A percentile compares a stretch with the other conserved stretches of the same genome.
Conservation (phyloP, 805 yeast species). For the Hanseniaspora occidentalis region DNA sequence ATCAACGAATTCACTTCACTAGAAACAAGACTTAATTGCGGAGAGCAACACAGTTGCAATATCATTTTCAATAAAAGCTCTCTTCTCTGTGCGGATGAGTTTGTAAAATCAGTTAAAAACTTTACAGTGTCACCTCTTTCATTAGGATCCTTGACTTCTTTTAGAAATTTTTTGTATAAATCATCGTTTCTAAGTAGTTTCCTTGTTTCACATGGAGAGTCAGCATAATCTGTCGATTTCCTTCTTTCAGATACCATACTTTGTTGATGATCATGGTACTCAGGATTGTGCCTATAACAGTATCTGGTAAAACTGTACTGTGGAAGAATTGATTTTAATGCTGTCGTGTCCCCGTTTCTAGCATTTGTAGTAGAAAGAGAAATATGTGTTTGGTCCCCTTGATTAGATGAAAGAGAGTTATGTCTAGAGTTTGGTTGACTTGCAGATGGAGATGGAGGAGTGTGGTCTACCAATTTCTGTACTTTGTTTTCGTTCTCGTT, state of each 20-base stretch:
- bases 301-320: conserved; percentile 48
- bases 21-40: conserved; percentile 78
- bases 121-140: neutral
- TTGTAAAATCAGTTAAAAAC: neutral
- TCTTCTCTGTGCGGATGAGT: conserved; percentile 36
- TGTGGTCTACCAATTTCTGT: too few species aligned
- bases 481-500: too few species aligned
- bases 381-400: too few species aligned
- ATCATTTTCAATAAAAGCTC: conserved; percentile 72
- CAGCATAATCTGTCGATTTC: neutral
- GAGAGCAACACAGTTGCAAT: conserved; percentile 84
- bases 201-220: conserved; percentile 20
- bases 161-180: conserved; percentile 44
- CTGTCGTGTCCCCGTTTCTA: neutral
- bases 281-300: conserved; percentile 92
- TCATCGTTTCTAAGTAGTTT: conserved; percentile 29
- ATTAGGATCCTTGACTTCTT: neutral
- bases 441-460: neutral
- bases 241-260: conserved; percentile 1
- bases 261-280: conserved; percentile 39
- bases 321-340: conserved; percentile 10
- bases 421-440: neutral
- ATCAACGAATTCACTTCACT: conserved; percentile 69
- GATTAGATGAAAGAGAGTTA: neutral
- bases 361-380: too few species aligned